Base-by-base conservation (phyloP, 345 rosid genomes). In the Arabis alpina region DNA sequence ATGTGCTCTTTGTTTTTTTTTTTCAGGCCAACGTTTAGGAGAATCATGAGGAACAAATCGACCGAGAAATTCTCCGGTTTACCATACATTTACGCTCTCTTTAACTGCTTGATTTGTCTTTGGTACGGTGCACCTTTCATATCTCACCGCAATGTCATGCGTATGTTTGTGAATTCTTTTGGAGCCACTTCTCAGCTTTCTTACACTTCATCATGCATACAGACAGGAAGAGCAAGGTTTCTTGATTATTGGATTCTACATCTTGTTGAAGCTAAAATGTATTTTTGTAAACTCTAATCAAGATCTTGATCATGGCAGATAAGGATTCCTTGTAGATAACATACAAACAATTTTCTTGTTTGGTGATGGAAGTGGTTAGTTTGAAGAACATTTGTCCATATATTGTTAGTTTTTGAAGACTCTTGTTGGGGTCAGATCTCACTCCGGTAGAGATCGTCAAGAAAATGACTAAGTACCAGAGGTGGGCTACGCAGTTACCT, bases 61-160 rank as follows among this genome's bases (percentile, higher is more conserved):
- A 93, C 89, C 0, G 93, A 90, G 70, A 84, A 84, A 54, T 93
- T 93, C 81, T 93, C 97, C 0, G 97, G 90, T 68, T 79, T 88
- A 80, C 98, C 98, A 16, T 93, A 90, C 64, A 50, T 90, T 67
- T 93, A 90, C 76, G 81, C 93, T 10, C 86, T 93, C 69, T 71
- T 90, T 79, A 93, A 88, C 79, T 93, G 95, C 79, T 82, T 90
- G 85, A 82, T 93, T 70, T 83, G 84, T 69, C 56, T 82, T 70
- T 93, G 97, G 98, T 93, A 93, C 56, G 93, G 97, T 41, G 77
- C 82, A 8, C 97, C 98, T 54, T 51, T 84, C 28, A 19, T 93
- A 61, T 93, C 98, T 10, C 6, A 24, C 52, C 58, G 83, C 77
- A 93, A 88, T 71, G 3, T 63, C 54, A 68, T 78, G 88, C 80